phyloP scores from a whole-genome alignment of 352 stramenopile species.

The Pythium vanterpoolii region DNA sequence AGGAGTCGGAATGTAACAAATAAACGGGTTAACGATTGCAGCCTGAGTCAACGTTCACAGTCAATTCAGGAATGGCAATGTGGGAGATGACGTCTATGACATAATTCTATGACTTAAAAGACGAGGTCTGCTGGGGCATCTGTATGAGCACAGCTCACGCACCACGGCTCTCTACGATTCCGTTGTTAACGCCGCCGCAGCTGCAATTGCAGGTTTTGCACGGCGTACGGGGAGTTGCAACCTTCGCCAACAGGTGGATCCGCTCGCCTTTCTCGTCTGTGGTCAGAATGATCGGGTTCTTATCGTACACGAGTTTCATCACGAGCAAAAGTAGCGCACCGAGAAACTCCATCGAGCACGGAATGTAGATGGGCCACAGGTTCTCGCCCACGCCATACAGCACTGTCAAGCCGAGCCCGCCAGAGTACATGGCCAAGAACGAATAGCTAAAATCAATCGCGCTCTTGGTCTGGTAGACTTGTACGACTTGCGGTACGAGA shows the following conservation, averaged over 20 bases:
- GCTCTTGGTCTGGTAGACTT: slow-evolving; percentile 57
- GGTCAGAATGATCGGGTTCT: slow-evolving; percentile 12
- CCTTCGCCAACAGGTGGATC: slow-evolving; percentile 5
- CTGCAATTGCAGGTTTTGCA: slow-evolving; percentile 18
- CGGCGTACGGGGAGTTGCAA: neutral
- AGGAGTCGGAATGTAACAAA: slow-evolving; percentile 6
- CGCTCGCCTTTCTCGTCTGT: slow-evolving; percentile 14
- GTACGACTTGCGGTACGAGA: slow-evolving; percentile 59
- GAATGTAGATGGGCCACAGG: slow-evolving; percentile 62
- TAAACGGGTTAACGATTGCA: too few relatives aligned
- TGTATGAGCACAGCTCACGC: neutral
- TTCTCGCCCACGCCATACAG: slow-evolving; percentile 45
- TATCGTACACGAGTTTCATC: slow-evolving; percentile 47
- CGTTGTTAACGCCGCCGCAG: slow-evolving; percentile 3
- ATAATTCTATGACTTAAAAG: too few relatives aligned
- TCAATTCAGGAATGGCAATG: neutral
- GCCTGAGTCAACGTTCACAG: too few relatives aligned
- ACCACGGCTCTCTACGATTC: neutral
- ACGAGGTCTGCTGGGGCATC: neutral
- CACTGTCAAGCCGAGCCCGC: slow-evolving; percentile 38
- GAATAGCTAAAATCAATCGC: slow-evolving; percentile 48
- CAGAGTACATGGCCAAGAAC: slow-evolving; percentile 48
- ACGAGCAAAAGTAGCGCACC: slow-evolving; percentile 35
- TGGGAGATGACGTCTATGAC: too few relatives aligned
- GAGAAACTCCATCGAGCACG: slow-evolving; percentile 41